Evolutionary conservation across 257 asterid genomes (phyloP).

Genomic region (Nicotiana paniculata): DNA sequence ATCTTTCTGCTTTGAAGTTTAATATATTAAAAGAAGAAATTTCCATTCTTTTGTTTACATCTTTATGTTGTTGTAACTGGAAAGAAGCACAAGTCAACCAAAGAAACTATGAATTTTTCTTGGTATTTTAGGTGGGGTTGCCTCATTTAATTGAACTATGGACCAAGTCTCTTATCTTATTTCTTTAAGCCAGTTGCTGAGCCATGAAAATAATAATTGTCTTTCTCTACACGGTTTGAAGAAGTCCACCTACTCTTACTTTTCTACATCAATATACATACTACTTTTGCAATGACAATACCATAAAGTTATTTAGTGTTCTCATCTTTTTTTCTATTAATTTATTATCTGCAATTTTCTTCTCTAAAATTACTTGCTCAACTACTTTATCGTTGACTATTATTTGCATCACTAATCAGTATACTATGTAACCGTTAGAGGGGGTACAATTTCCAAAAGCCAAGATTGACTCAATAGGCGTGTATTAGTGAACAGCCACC

Average conservation of each 20-base stretch:
- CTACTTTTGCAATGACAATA: too few relatives aligned
- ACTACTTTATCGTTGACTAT: too few relatives aligned
- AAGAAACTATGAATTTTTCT: not conserved
- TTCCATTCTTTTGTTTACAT: not conserved
- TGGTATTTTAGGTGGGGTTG: too few relatives aligned
- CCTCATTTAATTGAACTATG: not conserved
- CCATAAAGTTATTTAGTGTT: too few relatives aligned
- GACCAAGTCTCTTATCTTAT: not conserved
- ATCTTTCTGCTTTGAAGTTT: not conserved
- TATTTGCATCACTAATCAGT: too few relatives aligned
- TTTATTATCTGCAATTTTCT: too few relatives aligned
- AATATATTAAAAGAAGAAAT: not conserved
- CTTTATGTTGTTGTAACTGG: not conserved
- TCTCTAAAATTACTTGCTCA: too few relatives aligned
- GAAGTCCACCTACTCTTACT: not conserved
- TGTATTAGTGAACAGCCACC: too few relatives aligned
- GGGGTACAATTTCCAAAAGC: too few relatives aligned
- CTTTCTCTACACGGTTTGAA: not conserved
- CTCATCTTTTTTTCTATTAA: too few relatives aligned
- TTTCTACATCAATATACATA: not conserved
- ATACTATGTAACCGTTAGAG: too few relatives aligned
- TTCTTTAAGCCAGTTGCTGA: not conserved
- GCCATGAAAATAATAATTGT: not conserved
- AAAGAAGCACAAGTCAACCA: not conserved
- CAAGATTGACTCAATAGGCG: too few relatives aligned